A percentile compares a stretch with the other conserved stretches of the same genome.
Conservation (phyloP, 495 filamentous ascomycete species). For the Talaromyces nanjingensis region DNA sequence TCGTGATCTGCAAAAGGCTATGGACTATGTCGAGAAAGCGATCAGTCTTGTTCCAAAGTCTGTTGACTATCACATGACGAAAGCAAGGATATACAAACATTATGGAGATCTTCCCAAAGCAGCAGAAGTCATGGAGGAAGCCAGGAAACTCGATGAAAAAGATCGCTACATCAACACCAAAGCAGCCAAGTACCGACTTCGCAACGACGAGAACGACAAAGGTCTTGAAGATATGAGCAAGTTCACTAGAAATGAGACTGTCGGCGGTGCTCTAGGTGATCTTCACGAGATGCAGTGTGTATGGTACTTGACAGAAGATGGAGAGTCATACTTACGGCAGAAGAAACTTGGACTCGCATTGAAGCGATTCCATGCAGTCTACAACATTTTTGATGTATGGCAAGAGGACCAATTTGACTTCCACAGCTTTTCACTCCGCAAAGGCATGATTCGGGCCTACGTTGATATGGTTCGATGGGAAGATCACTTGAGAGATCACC, state of each 20-base stretch:
- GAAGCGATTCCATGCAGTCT: constrained; percentile 80
- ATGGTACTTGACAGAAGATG: constrained; percentile 95
- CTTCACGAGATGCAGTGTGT: constrained; percentile 98
- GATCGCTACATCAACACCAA: constrained; percentile 99
- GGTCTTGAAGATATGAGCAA: constrained; percentile 84
- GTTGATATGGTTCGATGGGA: constrained; percentile 97
- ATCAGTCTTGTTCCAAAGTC: constrained; percentile 68
- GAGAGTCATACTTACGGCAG: constrained; percentile 79
- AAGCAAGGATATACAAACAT: constrained; percentile 93
- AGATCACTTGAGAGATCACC: constrained; percentile 81
- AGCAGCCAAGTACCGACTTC: constrained; percentile 91
- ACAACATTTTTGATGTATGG: constrained; percentile 94
- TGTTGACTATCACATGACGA: constrained; percentile 92
- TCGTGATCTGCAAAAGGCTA: constrained; percentile 73
- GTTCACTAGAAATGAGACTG: constrained; percentile 87
- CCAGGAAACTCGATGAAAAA: constrained; percentile 72
- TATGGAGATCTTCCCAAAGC: constrained; percentile 74
- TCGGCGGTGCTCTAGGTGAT: constrained; percentile 81
- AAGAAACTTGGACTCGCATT: constrained; percentile 77
- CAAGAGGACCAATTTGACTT: constrained; percentile 99
- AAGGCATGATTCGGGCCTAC: constrained; percentile 92
- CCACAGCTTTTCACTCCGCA: constrained; percentile 90
- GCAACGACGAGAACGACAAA: constrained; percentile 83
- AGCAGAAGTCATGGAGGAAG: constrained; percentile 80
- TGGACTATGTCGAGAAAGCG: constrained; percentile 73